Conservation (phyloP, 2,329 filamentous ascomycete genomes). For the Paecilomyces fulvus region DNA sequence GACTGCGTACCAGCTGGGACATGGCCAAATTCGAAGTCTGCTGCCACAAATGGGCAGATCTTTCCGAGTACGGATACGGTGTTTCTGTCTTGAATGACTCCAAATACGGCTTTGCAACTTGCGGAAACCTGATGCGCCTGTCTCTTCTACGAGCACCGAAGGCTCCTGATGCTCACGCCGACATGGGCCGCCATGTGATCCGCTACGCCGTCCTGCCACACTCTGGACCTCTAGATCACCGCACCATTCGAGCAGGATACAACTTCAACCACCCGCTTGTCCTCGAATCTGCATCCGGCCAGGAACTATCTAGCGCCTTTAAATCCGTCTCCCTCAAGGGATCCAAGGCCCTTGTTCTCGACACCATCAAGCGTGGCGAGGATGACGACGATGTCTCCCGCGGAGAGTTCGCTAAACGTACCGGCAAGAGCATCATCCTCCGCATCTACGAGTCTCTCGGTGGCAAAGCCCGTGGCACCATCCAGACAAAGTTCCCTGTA, state of each 20-base stretch:
- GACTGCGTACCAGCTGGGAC: slow-evolving; percentile 56
- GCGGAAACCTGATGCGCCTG: slow-evolving; percentile 80
- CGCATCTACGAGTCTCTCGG: slow-evolving; percentile 84
- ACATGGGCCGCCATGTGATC: slow-evolving; percentile 84
- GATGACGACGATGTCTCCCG: slow-evolving; percentile 62
- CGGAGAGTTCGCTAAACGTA: slow-evolving; percentile 54
- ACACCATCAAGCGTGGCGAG: slow-evolving; percentile 88
- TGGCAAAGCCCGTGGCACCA: slow-evolving; percentile 63
- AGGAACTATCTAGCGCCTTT: slow-evolving; percentile 17
- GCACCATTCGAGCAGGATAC: slow-evolving; percentile 73
- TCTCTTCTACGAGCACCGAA: slow-evolving; percentile 81
- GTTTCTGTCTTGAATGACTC: slow-evolving; percentile 90
- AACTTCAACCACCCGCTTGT: slow-evolving; percentile 82
- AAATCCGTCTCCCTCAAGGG: slow-evolving; percentile 61
- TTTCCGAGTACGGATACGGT: slow-evolving; percentile 80
- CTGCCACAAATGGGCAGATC: slow-evolving; percentile 87
- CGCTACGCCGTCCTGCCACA: slow-evolving; percentile 89
- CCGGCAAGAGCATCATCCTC: slow-evolving; percentile 71
- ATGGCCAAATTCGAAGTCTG: slow-evolving; percentile 98
- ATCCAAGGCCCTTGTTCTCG: slow-evolving; percentile 63
- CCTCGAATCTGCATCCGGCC: slow-evolving; percentile 37
- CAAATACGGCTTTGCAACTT: slow-evolving; percentile 92
- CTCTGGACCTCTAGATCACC: slow-evolving; percentile 58
- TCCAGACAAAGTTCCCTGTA: slow-evolving; percentile 61
- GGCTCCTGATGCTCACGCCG: slow-evolving; percentile 83